Evolutionary conservation across 257 asterid genomes (phyloP), one percentile per base, ranked within the genome.

Genomic region (Plantago major): DNA sequence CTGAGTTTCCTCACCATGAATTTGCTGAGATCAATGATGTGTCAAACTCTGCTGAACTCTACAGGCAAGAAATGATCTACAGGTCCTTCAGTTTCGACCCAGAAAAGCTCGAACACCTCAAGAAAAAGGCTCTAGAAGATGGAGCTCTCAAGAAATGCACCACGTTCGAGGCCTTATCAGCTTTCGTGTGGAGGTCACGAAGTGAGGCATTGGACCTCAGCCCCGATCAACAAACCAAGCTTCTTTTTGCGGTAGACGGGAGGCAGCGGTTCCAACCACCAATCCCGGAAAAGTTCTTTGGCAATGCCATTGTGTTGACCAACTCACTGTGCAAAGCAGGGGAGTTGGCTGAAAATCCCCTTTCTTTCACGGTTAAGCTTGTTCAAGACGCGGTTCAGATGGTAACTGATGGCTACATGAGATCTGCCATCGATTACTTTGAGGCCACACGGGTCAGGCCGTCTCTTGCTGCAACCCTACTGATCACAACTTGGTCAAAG

Each of bases 231-330:
- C 71, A 84, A 58, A 84, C 82, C 8, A 91, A 88, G 74, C 96
- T 91, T 1, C 85, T 91, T 6, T 88, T 91, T 30, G 96, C 95
- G 7, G 98, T 91, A 0, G 95, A 91, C 43, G 96, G 95, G 6
- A 69, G 98, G 66, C 61, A 81, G 0, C 67, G 94, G 67, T 91
- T 91, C 70, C 55, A 69, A 16, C 98, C 98, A 3, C 78, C 86
- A 0, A 76, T 91, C 10, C 96, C 95, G 7, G 72, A 82, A 14
- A 82, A 77, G 45, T 91, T 71, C 80, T 85, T 91, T 46, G 98
- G 98, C 2, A 91, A 91, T 51, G 98, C 85, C 14, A 88, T 91
- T 5, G 95, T 84, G 9, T 77, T 88, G 9, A 86, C 96, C 8
- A 81, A 84, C 77, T 73, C 96, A 3, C 67, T 88, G 9, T 74